Percentiles rank a stretch among this genome's conserved stretches.
phyloP scores from a whole-genome alignment of 1,284 basidiomycete species.

The Trichosporon asahii region DNA sequence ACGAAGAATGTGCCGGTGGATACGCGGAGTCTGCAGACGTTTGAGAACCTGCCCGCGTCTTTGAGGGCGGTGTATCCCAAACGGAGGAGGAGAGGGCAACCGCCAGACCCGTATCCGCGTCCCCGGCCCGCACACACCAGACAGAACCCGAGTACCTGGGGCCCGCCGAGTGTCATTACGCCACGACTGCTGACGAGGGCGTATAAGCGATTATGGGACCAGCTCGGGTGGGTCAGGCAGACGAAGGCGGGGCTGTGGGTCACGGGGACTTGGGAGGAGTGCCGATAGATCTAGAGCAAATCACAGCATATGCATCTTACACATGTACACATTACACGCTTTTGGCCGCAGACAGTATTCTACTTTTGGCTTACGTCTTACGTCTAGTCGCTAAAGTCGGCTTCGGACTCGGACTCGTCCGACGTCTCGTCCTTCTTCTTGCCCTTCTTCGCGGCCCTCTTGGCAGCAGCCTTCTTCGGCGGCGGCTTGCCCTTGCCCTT shows the following conservation, averaged over 20 bases:
- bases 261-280: neutral
- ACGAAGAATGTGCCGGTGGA: neutral
- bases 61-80: constrained; percentile 16
- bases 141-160: constrained; percentile 35
- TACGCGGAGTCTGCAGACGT: constrained; percentile 7
- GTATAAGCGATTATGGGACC: constrained; percentile 36
- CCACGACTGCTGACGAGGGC: constrained; percentile 26
- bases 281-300: neutral
- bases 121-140: constrained; percentile 32
- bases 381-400: constrained; percentile 1
- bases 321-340: constrained; percentile 1
- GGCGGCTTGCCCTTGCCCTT: constrained; percentile 23
- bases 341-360: too few species aligned
- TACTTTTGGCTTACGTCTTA: too few species aligned
- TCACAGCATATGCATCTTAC: neutral
- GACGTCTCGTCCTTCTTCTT: constrained; percentile 6
- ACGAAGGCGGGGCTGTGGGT: neutral
- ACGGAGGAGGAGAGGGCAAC: neutral
- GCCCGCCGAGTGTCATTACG: constrained; percentile 25
- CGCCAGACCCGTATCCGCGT: constrained; percentile 20
- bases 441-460: constrained; percentile 28
- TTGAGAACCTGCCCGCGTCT: constrained; percentile 5
- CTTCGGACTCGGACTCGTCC: constrained; percentile 17
- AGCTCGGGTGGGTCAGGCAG: constrained; percentile 28
- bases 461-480: constrained; percentile 21